phyloP scores from a whole-genome alignment of 2,329 filamentous ascomycete genomes.

The Cordyceps javanica region DNA sequence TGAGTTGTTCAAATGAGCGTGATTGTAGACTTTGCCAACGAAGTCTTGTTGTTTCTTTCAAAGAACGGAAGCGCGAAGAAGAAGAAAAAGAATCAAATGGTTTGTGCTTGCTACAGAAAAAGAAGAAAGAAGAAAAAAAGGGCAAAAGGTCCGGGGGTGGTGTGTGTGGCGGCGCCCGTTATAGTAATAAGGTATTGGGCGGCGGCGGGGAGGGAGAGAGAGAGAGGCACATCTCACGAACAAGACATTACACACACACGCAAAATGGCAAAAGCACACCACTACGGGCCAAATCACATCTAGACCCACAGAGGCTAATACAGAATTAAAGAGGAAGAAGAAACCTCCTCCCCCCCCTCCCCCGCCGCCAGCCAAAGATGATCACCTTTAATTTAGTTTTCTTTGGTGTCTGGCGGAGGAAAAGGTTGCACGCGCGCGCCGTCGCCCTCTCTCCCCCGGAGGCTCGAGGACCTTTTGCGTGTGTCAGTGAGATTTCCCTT shows the following conservation, averaged over 20 bases:
- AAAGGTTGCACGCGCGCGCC: no score
- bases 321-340: not conserved
- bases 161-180: not conserved
- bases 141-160: not conserved
- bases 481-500: no score
- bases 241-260: not conserved
- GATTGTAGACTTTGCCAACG: slow-evolving; percentile 54
- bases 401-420: no score
- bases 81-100: slow-evolving; percentile 12
- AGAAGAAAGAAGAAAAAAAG: slow-evolving; percentile 16
- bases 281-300: not conserved
- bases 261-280: not conserved
- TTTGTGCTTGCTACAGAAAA: slow-evolving; percentile 14
- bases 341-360: no score
- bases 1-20: no score
- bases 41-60: no score
- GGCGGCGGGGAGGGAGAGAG: no score
- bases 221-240: slow-evolving; percentile 10
- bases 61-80: no score
- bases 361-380: no score
- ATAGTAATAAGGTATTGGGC: not conserved
- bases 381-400: no score
- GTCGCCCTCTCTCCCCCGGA: no score
- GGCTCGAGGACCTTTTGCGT: no score
- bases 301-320: not conserved